Conservation (phyloP, 1,284 basidiomycete genomes). For the Ceraceosorus guamensis region DNA sequence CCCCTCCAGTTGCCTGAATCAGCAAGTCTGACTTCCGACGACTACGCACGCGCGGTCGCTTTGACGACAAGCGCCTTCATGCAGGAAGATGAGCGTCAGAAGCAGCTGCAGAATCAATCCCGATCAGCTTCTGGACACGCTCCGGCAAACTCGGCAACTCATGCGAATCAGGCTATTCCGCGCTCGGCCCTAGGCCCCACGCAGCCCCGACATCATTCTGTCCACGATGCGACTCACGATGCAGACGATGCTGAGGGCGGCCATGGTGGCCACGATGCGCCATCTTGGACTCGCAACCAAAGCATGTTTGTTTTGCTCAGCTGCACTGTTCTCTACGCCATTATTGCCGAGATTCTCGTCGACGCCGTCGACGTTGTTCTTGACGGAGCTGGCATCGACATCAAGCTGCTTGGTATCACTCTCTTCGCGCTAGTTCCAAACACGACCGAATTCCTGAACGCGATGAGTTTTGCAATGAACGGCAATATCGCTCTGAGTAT, state of each 20-base stretch:
- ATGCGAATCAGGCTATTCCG: constrained; percentile 16
- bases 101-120: constrained; percentile 7
- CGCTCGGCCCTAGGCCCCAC: neutral
- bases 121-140: neutral
- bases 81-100: constrained; percentile 11
- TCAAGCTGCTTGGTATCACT: constrained; percentile 94
- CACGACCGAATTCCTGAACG: constrained; percentile 98
- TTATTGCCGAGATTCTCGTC: constrained; percentile 90
- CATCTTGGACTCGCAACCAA: constrained; percentile 55
- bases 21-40: constrained; percentile 23
- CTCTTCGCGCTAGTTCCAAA: constrained; percentile 96
- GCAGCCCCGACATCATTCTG: constrained; percentile 20
- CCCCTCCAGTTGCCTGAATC: constrained; percentile 28
- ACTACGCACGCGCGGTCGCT: constrained; percentile 36
- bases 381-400: constrained; percentile 84
- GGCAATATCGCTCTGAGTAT: constrained; percentile 90
- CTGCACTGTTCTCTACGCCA: constrained; percentile 87
- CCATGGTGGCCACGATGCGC: constrained; percentile 84
- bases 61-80: constrained; percentile 36
- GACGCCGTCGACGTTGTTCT: constrained; percentile 94
- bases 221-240: constrained; percentile 14
- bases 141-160: neutral
- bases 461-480: constrained; percentile 96
- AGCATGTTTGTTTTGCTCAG: constrained; percentile 39
- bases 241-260: constrained; percentile 51